Conservation (phyloP, 768 basidiomycete genomes). For the Dioszegia hungarica region DNA sequence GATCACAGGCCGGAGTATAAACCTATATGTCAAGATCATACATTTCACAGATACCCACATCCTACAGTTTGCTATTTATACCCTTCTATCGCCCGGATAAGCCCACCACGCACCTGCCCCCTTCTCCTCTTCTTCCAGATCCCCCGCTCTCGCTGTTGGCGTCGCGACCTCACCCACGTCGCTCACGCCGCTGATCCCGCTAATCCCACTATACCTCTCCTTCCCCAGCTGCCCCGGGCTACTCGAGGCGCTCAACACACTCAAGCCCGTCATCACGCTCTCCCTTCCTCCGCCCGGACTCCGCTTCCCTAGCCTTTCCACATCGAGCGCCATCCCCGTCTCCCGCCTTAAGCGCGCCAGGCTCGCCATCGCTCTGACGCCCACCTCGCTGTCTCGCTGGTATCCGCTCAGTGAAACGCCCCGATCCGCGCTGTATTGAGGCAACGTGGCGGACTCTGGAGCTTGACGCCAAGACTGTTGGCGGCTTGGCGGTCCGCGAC, state of each 20-base stretch:
- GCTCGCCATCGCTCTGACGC: slow-evolving; percentile 1
- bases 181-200: neutral
- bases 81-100: neutral
- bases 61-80: too few relatives aligned
- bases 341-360: slow-evolving; percentile 13
- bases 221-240: neutral
- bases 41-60: too few relatives aligned
- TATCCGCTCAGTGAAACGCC: too few relatives aligned
- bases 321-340: slow-evolving; percentile 14
- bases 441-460: neutral
- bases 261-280: neutral
- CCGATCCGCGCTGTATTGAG: too few relatives aligned
- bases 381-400: too few relatives aligned
- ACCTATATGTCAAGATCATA: neutral
- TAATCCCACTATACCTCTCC: slow-evolving; percentile 1
- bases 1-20: neutral
- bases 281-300: neutral
- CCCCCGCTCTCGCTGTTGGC: neutral
- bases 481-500: neutral
- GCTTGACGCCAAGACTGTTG: neutral
- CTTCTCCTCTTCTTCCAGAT: neutral
- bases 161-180: too few relatives aligned
- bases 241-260: neutral
- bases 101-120: slow-evolving; percentile 1
- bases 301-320: neutral